A percentile compares a stretch with the other conserved stretches of the same genome.
phyloP scores from a whole-genome alignment of 345 rosid genomes.

The Eucalyptus curtisii region DNA sequence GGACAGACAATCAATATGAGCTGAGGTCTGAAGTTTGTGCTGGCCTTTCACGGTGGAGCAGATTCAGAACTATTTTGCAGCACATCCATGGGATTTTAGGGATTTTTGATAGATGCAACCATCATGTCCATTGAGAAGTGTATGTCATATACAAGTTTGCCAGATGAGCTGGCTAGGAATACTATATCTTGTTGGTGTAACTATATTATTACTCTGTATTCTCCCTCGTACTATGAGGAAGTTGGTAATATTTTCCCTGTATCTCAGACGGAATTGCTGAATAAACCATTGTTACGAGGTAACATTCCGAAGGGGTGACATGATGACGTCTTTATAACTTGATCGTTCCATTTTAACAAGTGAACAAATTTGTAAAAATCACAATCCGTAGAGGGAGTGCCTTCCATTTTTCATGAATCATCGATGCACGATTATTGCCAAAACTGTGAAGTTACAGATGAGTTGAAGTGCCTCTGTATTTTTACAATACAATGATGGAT shows the following conservation, averaged over 20 bases:
- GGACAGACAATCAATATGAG: background rate
- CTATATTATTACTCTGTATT: background rate
- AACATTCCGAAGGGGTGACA: background rate
- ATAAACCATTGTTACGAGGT: background rate
- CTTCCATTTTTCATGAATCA: background rate
- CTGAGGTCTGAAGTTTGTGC: background rate
- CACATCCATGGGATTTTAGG: background rate
- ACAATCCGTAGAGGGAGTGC: background rate
- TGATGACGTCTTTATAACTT: background rate
- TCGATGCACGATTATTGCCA: background rate
- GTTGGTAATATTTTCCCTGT: background rate
- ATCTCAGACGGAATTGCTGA: background rate
- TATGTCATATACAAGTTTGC: background rate
- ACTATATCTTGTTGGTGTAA: background rate
- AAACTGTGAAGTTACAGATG: background rate
- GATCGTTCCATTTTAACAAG: background rate
- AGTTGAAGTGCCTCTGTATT: background rate
- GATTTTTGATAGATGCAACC: background rate
- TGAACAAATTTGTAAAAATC: background rate
- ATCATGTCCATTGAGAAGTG: background rate
- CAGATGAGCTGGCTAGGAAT: background rate
- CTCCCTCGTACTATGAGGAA: background rate
- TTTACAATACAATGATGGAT: background rate
- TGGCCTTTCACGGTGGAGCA: background rate
- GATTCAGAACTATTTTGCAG: background rate